Evolutionary conservation across 441 rosid species (phyloP).

Genomic region (Macaranga tanarius): DNA sequence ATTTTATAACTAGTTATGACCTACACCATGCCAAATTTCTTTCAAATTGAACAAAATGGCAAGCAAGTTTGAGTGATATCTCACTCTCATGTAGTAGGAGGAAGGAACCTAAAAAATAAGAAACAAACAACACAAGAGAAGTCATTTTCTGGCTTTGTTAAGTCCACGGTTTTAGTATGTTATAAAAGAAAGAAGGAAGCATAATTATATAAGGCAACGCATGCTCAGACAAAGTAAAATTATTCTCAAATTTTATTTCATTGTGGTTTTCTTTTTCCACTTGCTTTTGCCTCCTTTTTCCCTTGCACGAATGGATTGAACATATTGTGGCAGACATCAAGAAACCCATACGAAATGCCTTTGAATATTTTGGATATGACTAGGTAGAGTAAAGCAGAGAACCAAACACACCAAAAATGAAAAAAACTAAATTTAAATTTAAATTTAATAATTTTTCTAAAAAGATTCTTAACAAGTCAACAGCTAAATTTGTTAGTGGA

Average conservation of each 20-base stretch:
- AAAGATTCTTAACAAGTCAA: conserved; percentile 20
- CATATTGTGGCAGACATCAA: conserved; percentile 42
- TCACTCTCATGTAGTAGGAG: conserved; percentile 1
- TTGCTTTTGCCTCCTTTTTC: conserved; percentile 24
- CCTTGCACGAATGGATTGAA: conserved; percentile 33
- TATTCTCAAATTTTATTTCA: neutral
- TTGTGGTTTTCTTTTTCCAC: conserved; percentile 25
- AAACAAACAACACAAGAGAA: neutral
- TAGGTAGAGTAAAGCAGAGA: neutral
- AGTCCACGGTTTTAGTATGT: neutral
- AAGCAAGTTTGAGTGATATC: neutral
- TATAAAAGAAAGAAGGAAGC: neutral
- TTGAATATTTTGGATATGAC: conserved; percentile 7
- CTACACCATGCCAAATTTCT: too few relatives aligned
- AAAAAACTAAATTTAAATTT: too few relatives aligned
- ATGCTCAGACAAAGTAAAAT: neutral
- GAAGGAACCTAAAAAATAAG: neutral
- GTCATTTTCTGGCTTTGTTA: neutral
- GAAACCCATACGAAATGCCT: conserved; percentile 20
- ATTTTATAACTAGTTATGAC: too few relatives aligned
- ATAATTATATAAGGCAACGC: neutral
- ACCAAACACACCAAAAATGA: too few relatives aligned
- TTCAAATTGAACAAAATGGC: neutral
- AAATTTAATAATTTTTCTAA: too few relatives aligned
- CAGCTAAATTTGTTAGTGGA: neutral